Base-by-base conservation (phyloP, 768 basidiomycete genomes). In the Russula emetica region DNA sequence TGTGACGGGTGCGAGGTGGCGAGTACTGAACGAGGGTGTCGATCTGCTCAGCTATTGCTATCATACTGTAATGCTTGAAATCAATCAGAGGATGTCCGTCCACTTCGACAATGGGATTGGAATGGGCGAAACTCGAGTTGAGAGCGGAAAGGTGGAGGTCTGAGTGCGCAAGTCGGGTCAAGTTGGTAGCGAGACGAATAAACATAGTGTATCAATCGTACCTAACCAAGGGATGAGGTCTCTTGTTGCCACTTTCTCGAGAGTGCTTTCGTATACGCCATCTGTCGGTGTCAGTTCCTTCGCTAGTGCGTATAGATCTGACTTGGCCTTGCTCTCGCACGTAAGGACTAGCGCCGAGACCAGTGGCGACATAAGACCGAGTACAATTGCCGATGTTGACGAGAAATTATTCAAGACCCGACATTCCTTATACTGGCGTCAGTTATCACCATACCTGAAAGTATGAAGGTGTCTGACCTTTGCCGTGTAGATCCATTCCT, bases 181-280 rank as follows among this genome's bases (percentile, higher is more conserved):
- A 45, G 40, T 28, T 32, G 14, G 16, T 45, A 44, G 36, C 11
- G 10, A 24, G 44, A 26, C 40, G 13, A 36, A 42, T 24, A 51
- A 36, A 36, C 36, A 20, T 42, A 26, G 4, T 7, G 18, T 1
- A 13, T 9, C 20, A 18, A 45, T 52, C 28, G 24, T 24, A 64
- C 63, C 59, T 28, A 64, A 32, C 59, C 49, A 64, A 1, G 63
- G 63, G 5, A 64, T 56, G n/a, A 56, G 24, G 2, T 52, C n/a
- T 4, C 22, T 61, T 40, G 59, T 64, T 14, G 0, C 49, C 14
- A 42, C 22, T 1, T 38, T 22, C 8, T 3, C 24, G 10, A 61
- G 32, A 4, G 40, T 22, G 7, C 30, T 24, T 9, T 32, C 5
- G 24, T 64, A 64, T 7, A 44, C 20, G 5, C 30, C 42, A 26